phyloP scores from a whole-genome alignment of 2,329 filamentous ascomycete genomes.

The Ceratocystiopsis brevicomis region DNA sequence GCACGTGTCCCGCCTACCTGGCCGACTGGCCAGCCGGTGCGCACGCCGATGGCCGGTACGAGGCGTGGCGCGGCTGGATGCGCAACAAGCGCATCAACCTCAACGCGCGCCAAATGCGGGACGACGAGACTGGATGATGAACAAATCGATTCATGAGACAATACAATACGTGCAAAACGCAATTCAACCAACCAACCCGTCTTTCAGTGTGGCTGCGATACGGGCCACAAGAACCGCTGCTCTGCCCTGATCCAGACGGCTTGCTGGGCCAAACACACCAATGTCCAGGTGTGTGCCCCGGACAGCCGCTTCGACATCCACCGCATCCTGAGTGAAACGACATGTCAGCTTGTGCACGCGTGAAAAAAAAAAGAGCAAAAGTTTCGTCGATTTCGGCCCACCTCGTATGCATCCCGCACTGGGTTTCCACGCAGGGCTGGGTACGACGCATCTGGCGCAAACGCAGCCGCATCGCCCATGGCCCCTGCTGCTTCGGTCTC shows the following conservation, averaged over 20 bases:
- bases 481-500: background rate
- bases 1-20: slow-evolving; percentile 60
- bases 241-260: slow-evolving; percentile 1
- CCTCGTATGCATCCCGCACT: slow-evolving; percentile 13
- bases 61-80: slow-evolving; percentile 77
- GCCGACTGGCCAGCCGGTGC: slow-evolving; percentile 47
- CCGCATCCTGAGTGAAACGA: slow-evolving; percentile 6
- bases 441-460: slow-evolving; percentile 3
- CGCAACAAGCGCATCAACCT: slow-evolving; percentile 70
- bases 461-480: background rate
- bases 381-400: background rate
- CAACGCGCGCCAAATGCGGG: slow-evolving; percentile 78
- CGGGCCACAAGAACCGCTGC: background rate
- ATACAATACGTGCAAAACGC: background rate
- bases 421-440: slow-evolving; percentile 11
- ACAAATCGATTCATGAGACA: slow-evolving; percentile 9
- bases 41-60: slow-evolving; percentile 29
- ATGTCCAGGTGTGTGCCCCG: slow-evolving; percentile 7
- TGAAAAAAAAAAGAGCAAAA: too few species aligned
- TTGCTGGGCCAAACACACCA: slow-evolving; percentile 9
- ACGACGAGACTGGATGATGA: slow-evolving; percentile 10
- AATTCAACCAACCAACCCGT: background rate
- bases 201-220: background rate
- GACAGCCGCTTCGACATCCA: slow-evolving; percentile 10
- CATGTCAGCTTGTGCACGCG: too few species aligned